Percentiles rank a stretch among this genome's conserved stretches.
phyloP scores from a whole-genome alignment of 2,329 filamentous ascomycete genomes.

The Alternaria brassicae region DNA sequence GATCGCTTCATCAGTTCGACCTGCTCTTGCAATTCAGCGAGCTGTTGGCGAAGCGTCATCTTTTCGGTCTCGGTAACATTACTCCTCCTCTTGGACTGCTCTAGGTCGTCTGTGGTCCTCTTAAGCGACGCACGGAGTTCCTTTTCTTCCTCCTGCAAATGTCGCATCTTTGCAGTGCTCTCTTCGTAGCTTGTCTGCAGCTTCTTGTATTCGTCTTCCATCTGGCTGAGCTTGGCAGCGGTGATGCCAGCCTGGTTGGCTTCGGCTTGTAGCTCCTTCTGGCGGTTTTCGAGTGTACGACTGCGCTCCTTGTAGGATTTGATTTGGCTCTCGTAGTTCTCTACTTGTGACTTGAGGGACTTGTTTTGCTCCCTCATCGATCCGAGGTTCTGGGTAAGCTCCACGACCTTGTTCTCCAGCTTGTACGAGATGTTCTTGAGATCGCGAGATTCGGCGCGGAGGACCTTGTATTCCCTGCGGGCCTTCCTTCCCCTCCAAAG shows the following conservation, averaged over 20 bases:
- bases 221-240: constrained; percentile 83
- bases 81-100: constrained; percentile 76
- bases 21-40: constrained; percentile 89
- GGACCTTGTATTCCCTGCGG: constrained; percentile 82
- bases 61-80: constrained; percentile 85
- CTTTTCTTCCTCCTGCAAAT: constrained; percentile 93
- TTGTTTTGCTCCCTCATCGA: constrained; percentile 96
- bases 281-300: constrained; percentile 84
- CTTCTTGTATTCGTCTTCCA: constrained; percentile 96
- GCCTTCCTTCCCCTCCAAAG: constrained; percentile 88
- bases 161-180: constrained; percentile 86
- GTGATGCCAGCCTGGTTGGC: constrained; percentile 98
- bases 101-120: constrained; percentile 79
- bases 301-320: constrained; percentile 95
- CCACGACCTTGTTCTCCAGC: constrained; percentile 98
- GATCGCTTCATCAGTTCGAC: constrained; percentile 84
- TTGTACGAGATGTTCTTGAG: constrained; percentile 99
- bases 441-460: constrained; percentile 95
- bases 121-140: constrained; percentile 83
- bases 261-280: constrained; percentile 93
- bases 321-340: constrained; percentile 95
- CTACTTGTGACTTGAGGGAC: constrained; percentile 81
- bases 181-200: constrained; percentile 89
- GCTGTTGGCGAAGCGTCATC: constrained; percentile 81
- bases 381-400: constrained; percentile 91